Percentiles rank a stretch among this genome's conserved stretches.
phyloP scores from a whole-genome alignment of 306 rosid genomes.

The Psophocarpus tetragonolobus region DNA sequence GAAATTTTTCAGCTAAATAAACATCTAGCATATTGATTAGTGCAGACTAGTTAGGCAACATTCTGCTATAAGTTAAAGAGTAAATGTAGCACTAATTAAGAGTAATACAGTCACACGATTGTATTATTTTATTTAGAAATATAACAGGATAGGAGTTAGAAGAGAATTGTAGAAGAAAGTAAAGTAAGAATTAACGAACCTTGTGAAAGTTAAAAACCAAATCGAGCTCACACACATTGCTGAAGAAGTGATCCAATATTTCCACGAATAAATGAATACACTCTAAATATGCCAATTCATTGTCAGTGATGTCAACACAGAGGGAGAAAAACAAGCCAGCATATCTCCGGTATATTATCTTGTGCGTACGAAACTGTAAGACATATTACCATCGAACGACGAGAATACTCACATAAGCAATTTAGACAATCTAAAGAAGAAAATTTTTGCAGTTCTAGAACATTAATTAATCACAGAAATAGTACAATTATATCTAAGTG shows the following conservation, averaged over 20 bases:
- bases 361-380: slow-evolving; percentile 94
- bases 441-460: neutral
- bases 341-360: slow-evolving; percentile 92
- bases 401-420: neutral
- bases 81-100: neutral
- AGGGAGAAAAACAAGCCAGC: slow-evolving; percentile 97
- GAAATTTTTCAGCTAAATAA: neutral
- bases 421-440: neutral
- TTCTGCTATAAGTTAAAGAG: neutral
- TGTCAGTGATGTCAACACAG: slow-evolving; percentile 98
- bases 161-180: neutral
- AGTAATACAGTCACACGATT: neutral
- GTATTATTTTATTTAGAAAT: neutral
- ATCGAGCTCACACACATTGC: slow-evolving; percentile 92
- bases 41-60: neutral
- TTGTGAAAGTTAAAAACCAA: slow-evolving; percentile 92
- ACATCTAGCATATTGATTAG: slow-evolving; percentile 8
- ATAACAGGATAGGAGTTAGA: neutral
- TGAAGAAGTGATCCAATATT: slow-evolving; percentile 93
- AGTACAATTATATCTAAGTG: neutral
- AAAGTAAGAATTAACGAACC: slow-evolving; percentile 49
- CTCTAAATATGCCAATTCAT: slow-evolving; percentile 92
- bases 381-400: slow-evolving; percentile 20
- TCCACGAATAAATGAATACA: slow-evolving; percentile 97
- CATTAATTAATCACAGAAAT: neutral